Percentiles rank a stretch among this genome's conserved stretches.
These are phyloP conservation scores for Podila clonocystis DNA, from an alignment of 192 early-diverging fungal species.

Conservation along the genomic window DNA sequence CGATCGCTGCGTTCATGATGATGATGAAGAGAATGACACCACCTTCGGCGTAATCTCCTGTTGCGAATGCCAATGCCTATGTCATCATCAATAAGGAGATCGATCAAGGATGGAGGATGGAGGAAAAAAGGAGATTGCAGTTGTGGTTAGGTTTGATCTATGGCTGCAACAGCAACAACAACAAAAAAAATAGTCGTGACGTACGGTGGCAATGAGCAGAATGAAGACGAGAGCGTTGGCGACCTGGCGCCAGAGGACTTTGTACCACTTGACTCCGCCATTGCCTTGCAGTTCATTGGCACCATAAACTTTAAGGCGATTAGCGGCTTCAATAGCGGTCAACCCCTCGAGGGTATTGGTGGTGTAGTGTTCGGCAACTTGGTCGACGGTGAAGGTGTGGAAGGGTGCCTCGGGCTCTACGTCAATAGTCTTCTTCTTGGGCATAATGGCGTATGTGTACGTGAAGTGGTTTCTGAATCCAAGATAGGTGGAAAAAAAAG, in stretches of 20 bases:
- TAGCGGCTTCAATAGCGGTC: constrained; percentile 71
- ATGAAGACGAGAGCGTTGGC: constrained; percentile 72
- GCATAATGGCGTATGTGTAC: not conserved
- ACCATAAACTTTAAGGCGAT: constrained; percentile 65
- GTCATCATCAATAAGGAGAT: not conserved
- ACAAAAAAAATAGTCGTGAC: not conserved
- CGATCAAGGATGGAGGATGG: constrained; percentile 5
- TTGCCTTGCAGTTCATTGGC: constrained; percentile 73
- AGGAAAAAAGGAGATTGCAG: not conserved
- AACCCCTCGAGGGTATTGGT: constrained; percentile 65
- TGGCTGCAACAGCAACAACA: not conserved
- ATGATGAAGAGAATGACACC: constrained; percentile 83
- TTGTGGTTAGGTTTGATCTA: no score
- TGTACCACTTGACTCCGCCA: constrained; percentile 67
- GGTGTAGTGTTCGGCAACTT: constrained; percentile 4
- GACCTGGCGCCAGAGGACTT: constrained; percentile 68
- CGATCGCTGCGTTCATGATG: constrained; percentile 83
- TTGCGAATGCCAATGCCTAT: constrained; percentile 66
- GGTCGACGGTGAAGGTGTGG: constrained; percentile 17
- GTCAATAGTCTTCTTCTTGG: constrained; percentile 7
- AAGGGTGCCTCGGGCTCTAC: constrained; percentile 17
- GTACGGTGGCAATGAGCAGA: constrained; percentile 66
- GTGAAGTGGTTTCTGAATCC: no score
- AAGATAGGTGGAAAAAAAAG: not conserved
- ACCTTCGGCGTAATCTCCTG: constrained; percentile 74